A percentile compares a stretch with the other conserved stretches of the same genome.
phyloP scores from a whole-genome alignment of 164 flowering plant genomes.

The Chimonanthus praecox region DNA sequence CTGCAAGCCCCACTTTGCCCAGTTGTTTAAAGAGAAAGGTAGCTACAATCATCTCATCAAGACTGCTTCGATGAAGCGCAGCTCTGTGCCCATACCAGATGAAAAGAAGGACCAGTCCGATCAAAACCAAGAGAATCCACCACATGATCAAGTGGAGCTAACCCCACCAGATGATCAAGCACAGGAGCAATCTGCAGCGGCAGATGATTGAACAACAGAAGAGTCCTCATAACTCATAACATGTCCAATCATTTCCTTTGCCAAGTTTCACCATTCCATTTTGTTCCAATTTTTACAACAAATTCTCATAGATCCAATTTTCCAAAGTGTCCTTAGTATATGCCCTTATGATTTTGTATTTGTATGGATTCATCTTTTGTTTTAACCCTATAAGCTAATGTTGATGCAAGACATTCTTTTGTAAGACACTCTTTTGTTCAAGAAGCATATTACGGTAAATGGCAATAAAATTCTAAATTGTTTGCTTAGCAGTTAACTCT shows the following conservation, averaged over 20 bases:
- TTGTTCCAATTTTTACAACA: too few species aligned
- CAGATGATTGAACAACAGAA: neutral
- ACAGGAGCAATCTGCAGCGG: neutral
- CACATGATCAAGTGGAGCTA: neutral
- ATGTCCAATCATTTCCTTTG: neutral
- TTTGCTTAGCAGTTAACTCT: too few species aligned
- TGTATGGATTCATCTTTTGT: neutral
- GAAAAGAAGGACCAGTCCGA: too few species aligned
- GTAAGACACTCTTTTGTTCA: too few species aligned
- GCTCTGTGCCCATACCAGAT: neutral
- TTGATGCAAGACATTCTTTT: too few species aligned
- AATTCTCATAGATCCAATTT: too few species aligned
- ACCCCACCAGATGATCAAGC: neutral
- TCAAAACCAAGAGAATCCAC: too few species aligned
- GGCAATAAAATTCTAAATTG: too few species aligned
- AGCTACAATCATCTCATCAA: conserved; percentile 28
- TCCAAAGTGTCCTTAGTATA: neutral
- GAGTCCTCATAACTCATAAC: neutral
- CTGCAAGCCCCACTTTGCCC: conserved; percentile 45
- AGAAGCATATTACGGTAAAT: too few species aligned
- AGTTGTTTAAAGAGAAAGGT: conserved; percentile 46
- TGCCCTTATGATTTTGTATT: neutral
- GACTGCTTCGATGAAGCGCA: conserved; percentile 21
- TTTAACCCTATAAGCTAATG: too few species aligned
- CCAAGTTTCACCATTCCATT: neutral